phyloP scores from a whole-genome alignment of 2,329 filamentous ascomycete genomes.

The Xylaria sp. region DNA sequence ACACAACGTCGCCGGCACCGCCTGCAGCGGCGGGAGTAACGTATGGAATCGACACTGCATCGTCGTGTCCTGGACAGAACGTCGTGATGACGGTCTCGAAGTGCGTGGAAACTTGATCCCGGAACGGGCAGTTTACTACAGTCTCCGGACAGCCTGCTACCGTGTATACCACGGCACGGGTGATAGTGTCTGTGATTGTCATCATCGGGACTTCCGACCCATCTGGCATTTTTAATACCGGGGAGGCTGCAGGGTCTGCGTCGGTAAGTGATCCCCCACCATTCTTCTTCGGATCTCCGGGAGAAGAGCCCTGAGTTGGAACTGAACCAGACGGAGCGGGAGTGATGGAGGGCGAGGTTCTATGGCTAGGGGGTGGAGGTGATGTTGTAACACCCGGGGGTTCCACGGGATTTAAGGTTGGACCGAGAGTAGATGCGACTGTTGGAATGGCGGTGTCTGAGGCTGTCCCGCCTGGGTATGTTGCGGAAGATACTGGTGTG shows the following conservation, averaged over 20 bases:
- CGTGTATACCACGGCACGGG: constrained; percentile 41
- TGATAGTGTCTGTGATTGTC: constrained; percentile 42
- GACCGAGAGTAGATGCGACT: not conserved
- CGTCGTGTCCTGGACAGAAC: constrained; percentile 37
- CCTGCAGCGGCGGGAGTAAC: not conserved
- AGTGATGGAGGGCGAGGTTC: not conserved
- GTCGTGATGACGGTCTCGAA: constrained; percentile 41
- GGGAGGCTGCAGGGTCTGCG: not conserved
- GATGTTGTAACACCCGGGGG: constrained; percentile 19
- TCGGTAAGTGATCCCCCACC: not conserved
- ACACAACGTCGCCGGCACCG: not conserved
- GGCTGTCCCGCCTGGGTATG: not conserved
- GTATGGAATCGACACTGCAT: not conserved
- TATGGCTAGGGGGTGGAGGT: constrained; percentile 19
- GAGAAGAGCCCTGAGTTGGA: not conserved
- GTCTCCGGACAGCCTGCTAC: constrained; percentile 31
- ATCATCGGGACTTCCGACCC: not conserved
- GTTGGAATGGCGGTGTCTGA: constrained; percentile 4
- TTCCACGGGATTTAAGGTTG: constrained; percentile 19
- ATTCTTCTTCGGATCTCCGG: not conserved
- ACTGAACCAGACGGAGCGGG: not conserved
- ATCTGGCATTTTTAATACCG: not conserved
- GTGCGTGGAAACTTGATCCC: constrained; percentile 34
- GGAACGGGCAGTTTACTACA: constrained; percentile 25
- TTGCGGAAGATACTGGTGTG: not conserved